Base-by-base conservation (phyloP, 2,329 filamentous ascomycete species). In the Alternaria alternata region DNA sequence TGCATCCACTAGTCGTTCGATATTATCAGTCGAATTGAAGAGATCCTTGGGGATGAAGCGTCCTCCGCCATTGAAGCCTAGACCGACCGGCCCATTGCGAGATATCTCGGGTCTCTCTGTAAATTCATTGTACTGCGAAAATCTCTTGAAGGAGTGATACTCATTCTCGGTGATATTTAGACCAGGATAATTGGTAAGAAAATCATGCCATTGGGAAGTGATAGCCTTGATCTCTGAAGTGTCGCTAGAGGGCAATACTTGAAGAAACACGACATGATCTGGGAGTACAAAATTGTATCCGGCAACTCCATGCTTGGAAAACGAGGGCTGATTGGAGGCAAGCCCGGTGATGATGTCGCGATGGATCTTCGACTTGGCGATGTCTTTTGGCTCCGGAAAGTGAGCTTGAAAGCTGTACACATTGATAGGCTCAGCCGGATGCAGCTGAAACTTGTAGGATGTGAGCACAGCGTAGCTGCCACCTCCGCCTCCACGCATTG, bases 371-470 rank as follows among this genome's bases (percentile, higher is more conserved):
- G 73, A 77, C 43, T 77, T 59, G 1, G 70, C 70, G 24, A 77
- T 70, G 51, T 78, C 57, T 12, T 63, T 48, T 9, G 73, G 66
- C 30, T 63, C 54, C 3, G 69, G 62, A 54, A 75, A 75, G 16
- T 67, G 57, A 16, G 76, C 76, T 26, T 72, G 70, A 59, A 78
- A 77, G 66, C 69, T 74, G 61, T 77, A 76, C 5, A 76, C 75
- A 49, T 76, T 77, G 57, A 78, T 64, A 18, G 74, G 73, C 0
- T 75, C 72, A 5, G 71, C 67, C 1, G 70, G 70, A 38, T 78
- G 73, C 2, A 78, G 65, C 54, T 76, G 73, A 53, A 78, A 78
- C 61, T 74, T 77, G 64, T 78, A 78, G 2, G 74, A 74, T 16
- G 67, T 74, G 43, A 78, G 59, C n/a, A 77, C 71, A 7, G 72